Conservation (phyloP, 2,329 filamentous ascomycete genomes). For the Pseudocercospora pini-densiflorae region DNA sequence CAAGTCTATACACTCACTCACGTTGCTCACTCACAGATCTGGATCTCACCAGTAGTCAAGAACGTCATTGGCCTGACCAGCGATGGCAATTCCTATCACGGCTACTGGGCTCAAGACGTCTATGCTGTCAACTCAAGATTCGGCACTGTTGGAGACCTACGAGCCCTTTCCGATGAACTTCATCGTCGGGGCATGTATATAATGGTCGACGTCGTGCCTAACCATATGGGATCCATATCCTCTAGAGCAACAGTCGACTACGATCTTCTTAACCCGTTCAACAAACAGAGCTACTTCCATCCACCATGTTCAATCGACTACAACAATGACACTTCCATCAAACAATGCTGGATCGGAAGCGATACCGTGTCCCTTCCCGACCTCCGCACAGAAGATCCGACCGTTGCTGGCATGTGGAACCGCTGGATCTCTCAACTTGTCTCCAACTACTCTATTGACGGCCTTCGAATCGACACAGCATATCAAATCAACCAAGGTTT, state of each 20-base stretch:
- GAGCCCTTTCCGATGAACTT: slow-evolving; percentile 48
- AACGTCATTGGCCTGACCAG: slow-evolving; percentile 43
- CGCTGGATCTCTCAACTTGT: slow-evolving; percentile 65
- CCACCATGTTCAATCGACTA: slow-evolving; percentile 61
- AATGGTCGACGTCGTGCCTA: slow-evolving; percentile 46
- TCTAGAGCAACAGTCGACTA: slow-evolving; percentile 38
- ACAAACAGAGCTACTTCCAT: slow-evolving; percentile 52
- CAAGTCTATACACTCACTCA: neutral
- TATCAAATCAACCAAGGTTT: slow-evolving; percentile 49
- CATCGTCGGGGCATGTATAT: slow-evolving; percentile 50
- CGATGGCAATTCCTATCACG: slow-evolving; percentile 52
- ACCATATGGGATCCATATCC: slow-evolving; percentile 46
- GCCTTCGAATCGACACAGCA: slow-evolving; percentile 54
- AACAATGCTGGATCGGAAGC: slow-evolving; percentile 59
- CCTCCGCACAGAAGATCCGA: slow-evolving; percentile 57
- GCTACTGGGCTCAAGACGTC: slow-evolving; percentile 53
- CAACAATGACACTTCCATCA: slow-evolving; percentile 44
- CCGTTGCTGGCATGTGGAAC: slow-evolving; percentile 57
- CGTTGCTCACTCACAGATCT: slow-evolving; percentile 28
- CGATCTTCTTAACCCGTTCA: slow-evolving; percentile 46
- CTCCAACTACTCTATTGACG: slow-evolving; percentile 63
- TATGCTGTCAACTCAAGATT: slow-evolving; percentile 53
- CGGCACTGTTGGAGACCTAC: slow-evolving; percentile 50
- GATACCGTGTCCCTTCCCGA: slow-evolving; percentile 62
- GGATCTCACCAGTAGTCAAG: slow-evolving; percentile 48